Evolutionary conservation across 257 asterid species (phyloP), one percentile per base, ranked within the genome.

Genomic region (Penstemon eatonii): DNA sequence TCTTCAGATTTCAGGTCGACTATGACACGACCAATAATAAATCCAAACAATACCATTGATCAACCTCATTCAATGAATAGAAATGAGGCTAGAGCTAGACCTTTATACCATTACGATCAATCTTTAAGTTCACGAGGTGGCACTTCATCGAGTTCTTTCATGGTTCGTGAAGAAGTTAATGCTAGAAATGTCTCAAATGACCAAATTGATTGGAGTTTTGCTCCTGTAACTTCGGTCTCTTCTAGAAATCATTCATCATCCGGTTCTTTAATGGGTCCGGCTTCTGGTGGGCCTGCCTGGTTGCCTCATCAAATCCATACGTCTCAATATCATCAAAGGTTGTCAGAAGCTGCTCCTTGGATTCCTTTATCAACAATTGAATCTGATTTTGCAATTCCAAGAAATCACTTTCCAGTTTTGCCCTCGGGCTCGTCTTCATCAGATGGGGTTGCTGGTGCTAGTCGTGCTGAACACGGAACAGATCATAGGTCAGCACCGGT

Each of bases 151-250:
- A 66, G 78, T 68, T 72, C 88, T 49, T 46, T 73, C 58, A 73
- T 75, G 5, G 63, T 68, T 12, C 83, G 65, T 5, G 89, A 78
- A 66, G 98, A 81, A 66, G 68, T 63, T 42, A 72, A 56, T 59
- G 71, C 66, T 39, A 73, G 93, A 82, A 80, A 71, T 70, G 25
- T 70, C 56, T 50, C 62, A 52, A 89, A 74, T 46, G 93, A 87
- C 47, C 85, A 88, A 65, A 78, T 84, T 18, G 85, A 76, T 63
- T 90, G 95, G 95, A 79, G 87, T 73, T 82, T 80, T 66, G 75
- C 80, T 46, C 84, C 89, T 58, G 89, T 79, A 52, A 70, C 83
- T 69, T 73, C 83, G 6, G 64, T 80, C 57, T 78, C 89, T 70
- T 80, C 83, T 38, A 76, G 90, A 69, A 84, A 72, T 46, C 71